These are phyloP conservation scores for Lithospermum erythrorhizon DNA, from an alignment of 257 asterid species.

Conservation along the genomic window DNA sequence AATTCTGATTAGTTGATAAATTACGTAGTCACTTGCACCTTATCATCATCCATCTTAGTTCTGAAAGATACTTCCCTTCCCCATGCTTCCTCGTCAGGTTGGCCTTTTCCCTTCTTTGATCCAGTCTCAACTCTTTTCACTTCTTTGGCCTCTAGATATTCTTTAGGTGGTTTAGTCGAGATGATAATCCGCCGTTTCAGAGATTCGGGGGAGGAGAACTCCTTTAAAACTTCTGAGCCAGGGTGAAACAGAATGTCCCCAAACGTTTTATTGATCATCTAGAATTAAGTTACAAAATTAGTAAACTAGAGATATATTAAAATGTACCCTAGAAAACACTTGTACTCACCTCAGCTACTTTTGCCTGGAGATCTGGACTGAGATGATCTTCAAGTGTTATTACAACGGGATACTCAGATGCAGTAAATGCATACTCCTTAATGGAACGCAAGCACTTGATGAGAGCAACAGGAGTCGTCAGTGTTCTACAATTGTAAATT, in stretches of 20 bases:
- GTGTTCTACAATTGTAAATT: conserved; percentile 33
- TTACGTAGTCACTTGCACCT: conserved; percentile 25
- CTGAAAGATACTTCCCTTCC: conserved; percentile 30
- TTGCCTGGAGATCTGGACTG: conserved; percentile 57
- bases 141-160: conserved; percentile 32
- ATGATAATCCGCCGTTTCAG: conserved; percentile 42
- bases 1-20: background rate
- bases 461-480: conserved; percentile 64
- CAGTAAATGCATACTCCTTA: conserved; percentile 56
- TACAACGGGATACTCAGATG: conserved; percentile 63
- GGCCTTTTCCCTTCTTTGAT: conserved; percentile 19
- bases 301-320: conserved; percentile 1
- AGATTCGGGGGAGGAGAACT: conserved; percentile 63
- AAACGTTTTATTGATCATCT: conserved; percentile 75
- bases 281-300: conserved; percentile 17
- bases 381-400: conserved; percentile 81
- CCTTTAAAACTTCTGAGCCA: conserved; percentile 30
- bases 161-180: conserved; percentile 81
- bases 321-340: conserved; percentile 3
- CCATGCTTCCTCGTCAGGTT: conserved; percentile 25
- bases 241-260: conserved; percentile 55
- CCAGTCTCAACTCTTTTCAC: conserved; percentile 18
- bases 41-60: conserved; percentile 14
- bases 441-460: conserved; percentile 70
- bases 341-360: conserved; percentile 54